These are phyloP conservation scores for Asterionellopsis glacialis DNA, from an alignment of 108 stramenopile species.

Conservation along the genomic window DNA sequence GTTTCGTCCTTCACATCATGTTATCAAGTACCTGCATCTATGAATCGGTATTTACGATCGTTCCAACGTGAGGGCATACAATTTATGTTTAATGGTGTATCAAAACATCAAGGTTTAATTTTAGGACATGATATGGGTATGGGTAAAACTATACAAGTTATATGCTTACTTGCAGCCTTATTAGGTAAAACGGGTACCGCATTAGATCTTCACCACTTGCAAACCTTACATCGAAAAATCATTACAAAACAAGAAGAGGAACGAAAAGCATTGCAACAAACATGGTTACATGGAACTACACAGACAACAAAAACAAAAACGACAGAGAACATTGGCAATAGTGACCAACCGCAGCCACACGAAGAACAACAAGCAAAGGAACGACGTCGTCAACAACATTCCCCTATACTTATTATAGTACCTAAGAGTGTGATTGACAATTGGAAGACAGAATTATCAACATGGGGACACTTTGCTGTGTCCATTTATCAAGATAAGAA, in stretches of 20 bases:
- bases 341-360: background rate
- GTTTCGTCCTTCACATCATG: too few species aligned
- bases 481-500: constrained; percentile 26
- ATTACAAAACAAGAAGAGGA: constrained; percentile 21
- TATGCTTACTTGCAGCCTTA: constrained; percentile 68
- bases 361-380: constrained; percentile 2
- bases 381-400: constrained; percentile 7
- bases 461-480: constrained; percentile 77
- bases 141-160: constrained; percentile 57
- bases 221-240: constrained; percentile 15
- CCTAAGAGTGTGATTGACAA: constrained; percentile 65
- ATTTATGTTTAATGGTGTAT: constrained; percentile 68
- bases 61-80: constrained; percentile 75
- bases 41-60: constrained; percentile 68
- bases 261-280: background rate
- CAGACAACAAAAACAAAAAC: too few species aligned
- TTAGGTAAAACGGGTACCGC: constrained; percentile 69
- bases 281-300: background rate
- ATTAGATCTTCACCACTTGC: constrained; percentile 20
- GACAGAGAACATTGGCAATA: too few species aligned
- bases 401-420: constrained; percentile 74
- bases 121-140: constrained; percentile 59
- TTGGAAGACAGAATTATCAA: constrained; percentile 69
- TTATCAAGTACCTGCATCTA: constrained; percentile 62
- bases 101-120: constrained; percentile 45